A percentile compares a stretch with the other conserved stretches of the same genome.
Conservation (phyloP, 179 eudicot genomes). For the Silene vulgaris region DNA sequence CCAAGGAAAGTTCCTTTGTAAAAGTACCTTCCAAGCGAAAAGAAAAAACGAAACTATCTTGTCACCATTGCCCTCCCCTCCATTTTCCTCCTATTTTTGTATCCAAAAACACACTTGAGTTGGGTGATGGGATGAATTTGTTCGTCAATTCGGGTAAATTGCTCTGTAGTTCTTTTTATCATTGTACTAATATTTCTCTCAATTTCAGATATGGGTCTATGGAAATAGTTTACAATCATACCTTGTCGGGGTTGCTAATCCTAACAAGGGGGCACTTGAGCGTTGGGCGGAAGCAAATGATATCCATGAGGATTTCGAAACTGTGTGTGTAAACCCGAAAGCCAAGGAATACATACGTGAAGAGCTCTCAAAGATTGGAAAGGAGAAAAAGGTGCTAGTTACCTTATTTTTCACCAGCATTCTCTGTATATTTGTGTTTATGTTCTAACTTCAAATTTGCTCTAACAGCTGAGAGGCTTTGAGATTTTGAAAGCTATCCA, state of each 20-base stretch:
- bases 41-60: too few species aligned
- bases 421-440: conserved; percentile 2
- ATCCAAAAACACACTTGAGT: background rate
- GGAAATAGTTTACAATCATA: conserved; percentile 87
- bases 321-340: conserved; percentile 59
- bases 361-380: conserved; percentile 65
- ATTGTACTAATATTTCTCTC: conserved; percentile 6
- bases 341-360: conserved; percentile 59
- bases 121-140: background rate
- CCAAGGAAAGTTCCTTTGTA: background rate
- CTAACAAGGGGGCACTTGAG: conserved; percentile 57
- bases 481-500: conserved; percentile 72
- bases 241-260: conserved; percentile 79
- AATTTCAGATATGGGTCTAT: conserved; percentile 77
- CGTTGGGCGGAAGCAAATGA: conserved; percentile 68
- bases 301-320: conserved; percentile 48
- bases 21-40: too few species aligned
- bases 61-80: too few species aligned
- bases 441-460: conserved; percentile 13
- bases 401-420: background rate
- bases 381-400: conserved; percentile 70
- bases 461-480: conserved; percentile 78
- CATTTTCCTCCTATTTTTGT: too few species aligned
- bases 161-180: background rate
- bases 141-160: background rate